Conservation (phyloP, 495 filamentous ascomycete species). For the Daldinia grandis region DNA sequence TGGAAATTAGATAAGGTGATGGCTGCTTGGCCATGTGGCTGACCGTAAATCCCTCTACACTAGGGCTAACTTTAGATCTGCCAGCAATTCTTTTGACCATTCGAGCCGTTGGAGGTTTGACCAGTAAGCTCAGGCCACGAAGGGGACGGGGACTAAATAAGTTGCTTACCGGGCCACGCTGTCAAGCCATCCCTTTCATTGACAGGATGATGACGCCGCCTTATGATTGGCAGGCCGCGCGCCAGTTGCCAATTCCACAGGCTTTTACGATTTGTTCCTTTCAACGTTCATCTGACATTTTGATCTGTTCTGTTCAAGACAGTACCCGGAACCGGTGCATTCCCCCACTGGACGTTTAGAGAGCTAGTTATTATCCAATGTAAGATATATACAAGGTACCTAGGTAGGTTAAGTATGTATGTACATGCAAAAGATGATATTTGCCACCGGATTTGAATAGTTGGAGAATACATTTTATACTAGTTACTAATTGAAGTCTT, state of each 20-base stretch:
- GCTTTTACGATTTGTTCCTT: constrained; percentile 31
- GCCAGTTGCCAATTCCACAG: constrained; percentile 23
- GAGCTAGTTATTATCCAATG: background rate
- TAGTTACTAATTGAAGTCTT: background rate
- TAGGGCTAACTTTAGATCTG: constrained; percentile 40
- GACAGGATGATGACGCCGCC: constrained; percentile 24
- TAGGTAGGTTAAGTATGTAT: no score
- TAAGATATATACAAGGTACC: no score
- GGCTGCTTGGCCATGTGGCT: constrained; percentile 41
- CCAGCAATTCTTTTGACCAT: constrained; percentile 31
- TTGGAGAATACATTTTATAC: background rate
- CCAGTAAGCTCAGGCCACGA: constrained; percentile 43
- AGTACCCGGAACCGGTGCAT: background rate
- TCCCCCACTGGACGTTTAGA: constrained; percentile 13
- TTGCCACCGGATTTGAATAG: background rate
- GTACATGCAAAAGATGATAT: background rate
- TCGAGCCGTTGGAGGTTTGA: constrained; percentile 28
- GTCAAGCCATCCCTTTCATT: constrained; percentile 41
- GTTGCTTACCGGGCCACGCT: constrained; percentile 43
- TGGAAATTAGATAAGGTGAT: constrained; percentile 37
- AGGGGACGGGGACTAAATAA: constrained; percentile 39
- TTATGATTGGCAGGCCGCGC: constrained; percentile 28
- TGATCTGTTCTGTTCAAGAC: background rate
- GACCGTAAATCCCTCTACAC: constrained; percentile 39
- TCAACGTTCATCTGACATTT: constrained; percentile 36